Base-by-base conservation (phyloP, 1,284 basidiomycete genomes). In the Ustanciosporium gigantosporum region DNA sequence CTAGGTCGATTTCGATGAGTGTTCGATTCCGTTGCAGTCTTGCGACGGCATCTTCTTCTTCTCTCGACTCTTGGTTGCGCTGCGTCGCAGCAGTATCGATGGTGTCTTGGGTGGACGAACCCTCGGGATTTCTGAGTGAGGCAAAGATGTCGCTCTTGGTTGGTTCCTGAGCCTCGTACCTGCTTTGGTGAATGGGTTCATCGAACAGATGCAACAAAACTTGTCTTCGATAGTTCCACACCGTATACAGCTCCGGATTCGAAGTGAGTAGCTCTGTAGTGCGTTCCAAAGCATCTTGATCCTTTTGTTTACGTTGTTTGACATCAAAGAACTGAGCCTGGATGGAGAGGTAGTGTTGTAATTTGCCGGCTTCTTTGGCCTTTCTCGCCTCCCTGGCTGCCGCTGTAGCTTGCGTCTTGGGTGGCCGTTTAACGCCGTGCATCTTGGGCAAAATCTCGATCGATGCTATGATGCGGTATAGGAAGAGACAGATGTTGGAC, bases 241-340 rank as follows among this genome's bases (percentile, higher is more conserved):
- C 73, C 5, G 74, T 72, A 43, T 75, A 76, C 24, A 70, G 60
- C 34, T 77, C 75, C 8, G 75, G 75, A 44, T 76, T 77, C 36
- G 70, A 41, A 5, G 68, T 49, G 4, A 77, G 55, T 16, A 77
- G 42, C 14, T 61, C 52, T 2, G 70, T 67, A 1, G 72, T 74
- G 23, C 50, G 57, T 13, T 68, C 56, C 22, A 76, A 56, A 3
- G 64, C 58, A 0, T 45, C 48, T 2, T 34, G 11, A 19, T 59
- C 50, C 29, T 65, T 60, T 15, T 37, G 48, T 5, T 25, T 15
- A 5, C 29, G 23, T 2, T 41, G 37, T 22, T 53, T 56, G 49
- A 59, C 31, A 25, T 41, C 22, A 37, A 72, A 72, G 31, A 72
- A 67, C 14, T 36, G 39, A 5, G 22, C 16, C 35, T 72, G 62